phyloP scores from a whole-genome alignment of 345 rosid species.

The Populus ilicifolia region DNA sequence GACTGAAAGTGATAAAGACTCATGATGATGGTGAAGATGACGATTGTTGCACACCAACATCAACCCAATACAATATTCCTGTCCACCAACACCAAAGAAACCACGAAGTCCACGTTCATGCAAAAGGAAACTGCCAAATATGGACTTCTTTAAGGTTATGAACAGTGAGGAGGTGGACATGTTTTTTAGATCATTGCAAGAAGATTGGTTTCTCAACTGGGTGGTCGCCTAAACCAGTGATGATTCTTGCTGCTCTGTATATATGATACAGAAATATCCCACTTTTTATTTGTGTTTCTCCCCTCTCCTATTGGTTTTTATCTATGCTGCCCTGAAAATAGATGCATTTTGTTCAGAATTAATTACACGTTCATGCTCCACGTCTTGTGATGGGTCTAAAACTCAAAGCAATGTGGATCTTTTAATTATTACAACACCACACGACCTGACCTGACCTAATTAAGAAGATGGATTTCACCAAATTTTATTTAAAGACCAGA shows the following conservation, averaged over 20 bases:
- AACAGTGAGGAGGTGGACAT: constrained; percentile 6
- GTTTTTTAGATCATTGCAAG: neutral
- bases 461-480: no score
- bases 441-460: no score
- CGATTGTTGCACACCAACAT: constrained; percentile 26
- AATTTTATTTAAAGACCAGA: no score
- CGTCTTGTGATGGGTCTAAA: neutral
- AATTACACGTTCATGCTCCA: neutral
- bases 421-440: no score
- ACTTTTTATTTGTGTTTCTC: neutral
- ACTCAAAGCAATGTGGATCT: neutral
- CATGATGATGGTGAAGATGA: neutral
- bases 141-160: constrained; percentile 29
- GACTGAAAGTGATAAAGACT: neutral
- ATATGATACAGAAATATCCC: neutral
- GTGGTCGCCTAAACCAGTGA: neutral
- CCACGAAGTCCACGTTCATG: constrained; percentile 10
- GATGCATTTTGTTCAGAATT: neutral
- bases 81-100: constrained; percentile 30
- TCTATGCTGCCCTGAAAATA: neutral
- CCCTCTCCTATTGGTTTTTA: neutral
- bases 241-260: neutral
- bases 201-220: neutral
- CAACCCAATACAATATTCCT: constrained; percentile 25
- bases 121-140: constrained; percentile 13